These are phyloP conservation scores for Trichoderma sp. DNA, from an alignment of 2,329 filamentous ascomycete species.

Conservation along the genomic window DNA sequence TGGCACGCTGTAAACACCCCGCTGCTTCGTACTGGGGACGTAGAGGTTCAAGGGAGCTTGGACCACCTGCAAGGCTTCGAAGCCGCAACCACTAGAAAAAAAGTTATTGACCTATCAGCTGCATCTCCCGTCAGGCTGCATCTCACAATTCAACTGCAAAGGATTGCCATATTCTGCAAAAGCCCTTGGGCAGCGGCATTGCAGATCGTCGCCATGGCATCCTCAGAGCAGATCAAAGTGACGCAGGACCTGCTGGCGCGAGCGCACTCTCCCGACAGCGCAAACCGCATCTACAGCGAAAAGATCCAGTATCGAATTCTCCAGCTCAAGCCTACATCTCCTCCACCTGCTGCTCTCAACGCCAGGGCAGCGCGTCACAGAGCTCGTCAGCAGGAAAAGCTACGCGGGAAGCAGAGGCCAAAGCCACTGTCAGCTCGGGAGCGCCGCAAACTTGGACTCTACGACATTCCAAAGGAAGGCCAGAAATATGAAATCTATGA, in stretches of 20 bases:
- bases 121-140: not conserved
- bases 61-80: constrained; percentile 32
- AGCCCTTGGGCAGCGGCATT: not conserved
- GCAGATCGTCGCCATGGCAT: constrained; percentile 39
- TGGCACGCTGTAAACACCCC: not conserved
- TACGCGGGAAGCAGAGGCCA: constrained; percentile 55
- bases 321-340: constrained; percentile 75
- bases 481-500: constrained; percentile 72
- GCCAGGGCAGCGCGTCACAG: constrained; percentile 61
- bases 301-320: constrained; percentile 83
- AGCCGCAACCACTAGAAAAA: not conserved
- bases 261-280: constrained; percentile 76
- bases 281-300: constrained; percentile 74
- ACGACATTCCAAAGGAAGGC: constrained; percentile 71
- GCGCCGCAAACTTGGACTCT: constrained; percentile 72
- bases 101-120: constrained; percentile 5
- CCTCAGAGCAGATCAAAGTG: constrained; percentile 43
- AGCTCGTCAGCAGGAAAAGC: constrained; percentile 51
- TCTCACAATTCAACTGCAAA: not conserved
- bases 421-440: constrained; percentile 78
- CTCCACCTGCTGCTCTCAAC: constrained; percentile 57
- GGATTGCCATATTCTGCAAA: not conserved
- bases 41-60: constrained; percentile 29
- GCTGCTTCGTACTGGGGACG: not conserved
- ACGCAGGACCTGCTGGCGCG: constrained; percentile 71